phyloP scores from a whole-genome alignment of 306 rosid species.

The Inga leiocalycina region DNA sequence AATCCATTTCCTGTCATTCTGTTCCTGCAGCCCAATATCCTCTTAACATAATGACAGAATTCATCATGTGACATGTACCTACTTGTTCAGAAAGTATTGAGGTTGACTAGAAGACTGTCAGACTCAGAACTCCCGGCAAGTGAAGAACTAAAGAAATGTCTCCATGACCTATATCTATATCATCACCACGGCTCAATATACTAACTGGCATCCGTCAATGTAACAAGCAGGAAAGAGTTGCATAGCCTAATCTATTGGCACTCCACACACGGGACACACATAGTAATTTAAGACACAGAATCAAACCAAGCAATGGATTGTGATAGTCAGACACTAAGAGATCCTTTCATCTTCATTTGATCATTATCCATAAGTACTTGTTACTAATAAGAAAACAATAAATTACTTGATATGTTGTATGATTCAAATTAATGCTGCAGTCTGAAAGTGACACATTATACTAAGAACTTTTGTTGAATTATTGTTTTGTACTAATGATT shows the following conservation, averaged over 20 bases:
- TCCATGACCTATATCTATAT: not conserved
- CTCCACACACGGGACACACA: not conserved
- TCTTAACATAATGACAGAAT: not conserved
- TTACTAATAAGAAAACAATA: not conserved
- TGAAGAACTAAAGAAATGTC: not conserved
- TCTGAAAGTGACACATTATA: not conserved
- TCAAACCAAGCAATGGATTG: constrained; percentile 7
- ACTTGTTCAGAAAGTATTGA: constrained; percentile 9
- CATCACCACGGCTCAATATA: not conserved
- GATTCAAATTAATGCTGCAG: not conserved
- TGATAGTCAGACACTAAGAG: constrained; percentile 10
- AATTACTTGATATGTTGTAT: not conserved
- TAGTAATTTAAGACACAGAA: not conserved
- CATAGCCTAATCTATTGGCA: constrained; percentile 2
- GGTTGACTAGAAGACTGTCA: not conserved
- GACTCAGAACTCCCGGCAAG: not conserved
- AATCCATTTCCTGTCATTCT: not conserved
- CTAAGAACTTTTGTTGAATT: not conserved
- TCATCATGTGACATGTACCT: constrained; percentile 5
- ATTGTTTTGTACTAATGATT: not conserved
- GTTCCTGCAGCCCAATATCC: not conserved
- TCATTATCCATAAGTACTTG: not conserved
- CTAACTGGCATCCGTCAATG: not conserved
- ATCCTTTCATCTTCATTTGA: not conserved
- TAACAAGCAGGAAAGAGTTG: constrained; percentile 5